Percentiles rank a stretch among this genome's conserved stretches.
phyloP scores from a whole-genome alignment of 2,329 filamentous ascomycete species.

The Talaromyces rugulosus region DNA sequence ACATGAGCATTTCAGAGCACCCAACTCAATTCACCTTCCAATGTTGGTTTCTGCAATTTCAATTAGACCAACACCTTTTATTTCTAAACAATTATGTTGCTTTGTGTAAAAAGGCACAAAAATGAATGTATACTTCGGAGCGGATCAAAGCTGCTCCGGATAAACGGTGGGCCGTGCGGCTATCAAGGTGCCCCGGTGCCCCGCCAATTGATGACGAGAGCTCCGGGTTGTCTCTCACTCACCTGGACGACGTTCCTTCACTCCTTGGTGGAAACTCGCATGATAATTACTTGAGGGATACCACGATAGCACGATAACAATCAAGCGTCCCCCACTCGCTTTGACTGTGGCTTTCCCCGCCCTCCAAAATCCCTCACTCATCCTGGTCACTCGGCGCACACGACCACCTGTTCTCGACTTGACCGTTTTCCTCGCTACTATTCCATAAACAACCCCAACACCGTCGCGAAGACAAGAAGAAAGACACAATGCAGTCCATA shows the following conservation, averaged over 20 bases:
- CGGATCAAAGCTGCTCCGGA: not conserved
- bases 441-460: not conserved
- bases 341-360: not conserved
- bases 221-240: not conserved
- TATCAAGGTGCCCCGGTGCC: not conserved
- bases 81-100: too few relatives aligned
- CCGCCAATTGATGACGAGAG: not conserved
- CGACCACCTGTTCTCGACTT: not conserved
- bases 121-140: not conserved
- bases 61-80: too few relatives aligned
- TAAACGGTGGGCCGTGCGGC: not conserved
- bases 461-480: not conserved
- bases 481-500: slow-evolving; percentile 55
- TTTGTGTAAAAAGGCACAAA: not conserved
- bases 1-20: too few relatives aligned
- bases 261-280: too few relatives aligned
- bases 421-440: not conserved
- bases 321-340: too few relatives aligned
- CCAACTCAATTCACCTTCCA: too few relatives aligned
- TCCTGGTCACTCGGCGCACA: not conserved
- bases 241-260: not conserved
- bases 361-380: not conserved
- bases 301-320: not conserved
- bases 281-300: too few relatives aligned
- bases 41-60: too few relatives aligned